Evolutionary conservation across 2,329 filamentous ascomycete species (phyloP), one percentile per base, ranked within the genome.

Genomic region (Ophiostoma sp.): DNA sequence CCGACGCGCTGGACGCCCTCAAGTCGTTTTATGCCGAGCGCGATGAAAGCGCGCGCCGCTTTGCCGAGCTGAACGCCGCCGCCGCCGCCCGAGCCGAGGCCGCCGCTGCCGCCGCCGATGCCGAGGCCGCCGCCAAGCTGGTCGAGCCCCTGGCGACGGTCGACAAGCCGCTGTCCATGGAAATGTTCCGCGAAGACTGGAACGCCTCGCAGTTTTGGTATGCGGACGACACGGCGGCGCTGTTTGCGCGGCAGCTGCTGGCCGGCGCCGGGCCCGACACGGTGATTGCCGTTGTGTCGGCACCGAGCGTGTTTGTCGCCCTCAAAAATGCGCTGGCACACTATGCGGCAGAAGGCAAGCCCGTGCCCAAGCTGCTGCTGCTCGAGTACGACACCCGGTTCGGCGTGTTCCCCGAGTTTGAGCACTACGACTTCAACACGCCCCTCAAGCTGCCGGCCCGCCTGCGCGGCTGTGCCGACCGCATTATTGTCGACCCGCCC

Each of bases 151-250:
- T 20, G 17, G 23, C 57, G 10, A 41, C 39, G 4, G 65, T 52
- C 8, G 74, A 52, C 20, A 35, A 73, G 41, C 77, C 78, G 54
- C 72, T 85, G 69, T 82, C 80, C 20, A 94, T 94, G 86, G 87
- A 90, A 39, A 81, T 85, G 1, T 95, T 94, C 75, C 83, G 83
- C 1, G 92, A 94, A 79, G 89, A 94, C 78, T 95, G 92, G 92
- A 92, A 94, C 76, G 86, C 90, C 76, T 90, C 87, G 72, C 91
- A 94, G 79, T 95, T 95, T 76, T 95, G 92, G 89, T 93, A 92
- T 77, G 87, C 87, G 10, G 88, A 93, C 69, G 86, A 89, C 73
- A 94, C 91, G 33, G 91, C 91, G 0, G 83, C 78, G 1, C 76
- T 83, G 5, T 79, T 91, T 27, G 91, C 90, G 1, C 80, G 83